Evolutionary conservation across 2,329 filamentous ascomycete genomes (phyloP).

Genomic region (Mycosphaerella arachidis): DNA sequence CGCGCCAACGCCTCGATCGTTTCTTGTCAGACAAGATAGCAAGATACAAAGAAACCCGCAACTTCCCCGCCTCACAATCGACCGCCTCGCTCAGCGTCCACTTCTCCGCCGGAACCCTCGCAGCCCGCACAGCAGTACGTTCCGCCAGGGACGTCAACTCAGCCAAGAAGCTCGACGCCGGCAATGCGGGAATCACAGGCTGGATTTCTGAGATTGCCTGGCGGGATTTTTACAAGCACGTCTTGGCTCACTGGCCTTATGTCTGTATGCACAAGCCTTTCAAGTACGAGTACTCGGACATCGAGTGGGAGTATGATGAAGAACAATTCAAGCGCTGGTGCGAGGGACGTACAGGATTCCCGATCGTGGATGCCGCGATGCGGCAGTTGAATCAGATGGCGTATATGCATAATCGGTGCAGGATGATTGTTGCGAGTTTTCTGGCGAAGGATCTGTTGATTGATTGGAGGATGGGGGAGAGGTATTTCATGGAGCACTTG

Average conservation of each 20-base stretch:
- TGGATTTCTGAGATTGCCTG: slow-evolving; percentile 85
- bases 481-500: slow-evolving; percentile 75
- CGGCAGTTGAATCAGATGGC: slow-evolving; percentile 64
- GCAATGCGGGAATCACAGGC: slow-evolving; percentile 59
- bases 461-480: slow-evolving; percentile 79
- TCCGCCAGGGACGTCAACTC: slow-evolving; percentile 60
- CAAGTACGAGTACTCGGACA: slow-evolving; percentile 79
- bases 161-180: slow-evolving; percentile 60
- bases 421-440: slow-evolving; percentile 81
- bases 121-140: slow-evolving; percentile 62
- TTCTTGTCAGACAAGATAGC: slow-evolving; percentile 63
- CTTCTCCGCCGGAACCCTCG: slow-evolving; percentile 63
- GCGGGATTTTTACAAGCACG: slow-evolving; percentile 85
- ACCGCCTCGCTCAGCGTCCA: slow-evolving; percentile 72
- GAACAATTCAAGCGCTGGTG: slow-evolving; percentile 70
- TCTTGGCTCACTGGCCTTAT: slow-evolving; percentile 80
- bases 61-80: slow-evolving; percentile 57
- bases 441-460: slow-evolving; percentile 73
- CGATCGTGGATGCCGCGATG: slow-evolving; percentile 84
- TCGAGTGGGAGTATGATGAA: slow-evolving; percentile 73
- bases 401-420: slow-evolving; percentile 81
- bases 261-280: slow-evolving; percentile 73
- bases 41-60: slow-evolving; percentile 61
- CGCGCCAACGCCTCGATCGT: slow-evolving; percentile 56
- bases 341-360: slow-evolving; percentile 69